These are phyloP conservation scores for Xylaria venustula DNA, from an alignment of 495 filamentous ascomycete species.

Conservation along the genomic window DNA sequence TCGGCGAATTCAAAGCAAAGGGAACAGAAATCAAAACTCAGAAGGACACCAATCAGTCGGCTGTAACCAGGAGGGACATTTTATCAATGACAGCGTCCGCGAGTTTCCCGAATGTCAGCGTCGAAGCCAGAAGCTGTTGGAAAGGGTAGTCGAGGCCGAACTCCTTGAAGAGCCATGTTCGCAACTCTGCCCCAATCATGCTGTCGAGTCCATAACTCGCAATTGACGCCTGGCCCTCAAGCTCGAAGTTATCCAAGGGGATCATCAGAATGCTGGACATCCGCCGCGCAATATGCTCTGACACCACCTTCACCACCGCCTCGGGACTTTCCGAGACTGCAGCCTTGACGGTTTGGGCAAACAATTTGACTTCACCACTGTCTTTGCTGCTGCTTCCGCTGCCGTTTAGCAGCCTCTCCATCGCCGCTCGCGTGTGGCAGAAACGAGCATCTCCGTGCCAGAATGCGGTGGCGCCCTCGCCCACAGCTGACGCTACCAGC, in stretches of 20 bases:
- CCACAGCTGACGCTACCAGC: constrained; percentile 11
- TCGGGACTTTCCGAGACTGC: constrained; percentile 5
- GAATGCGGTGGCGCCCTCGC: constrained; percentile 11
- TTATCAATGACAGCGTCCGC: neutral
- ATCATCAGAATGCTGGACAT: constrained; percentile 32
- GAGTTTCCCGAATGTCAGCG: constrained; percentile 6
- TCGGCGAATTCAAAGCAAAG: too few species aligned
- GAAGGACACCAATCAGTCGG: neutral
- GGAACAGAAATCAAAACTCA: too few species aligned
- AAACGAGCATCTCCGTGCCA: constrained; percentile 19
- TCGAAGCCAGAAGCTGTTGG: constrained; percentile 25
- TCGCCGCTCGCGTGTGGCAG: constrained; percentile 1
- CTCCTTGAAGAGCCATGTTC: constrained; percentile 43
- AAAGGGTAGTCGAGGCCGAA: constrained; percentile 38
- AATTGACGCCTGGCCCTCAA: constrained; percentile 21
- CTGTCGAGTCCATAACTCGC: constrained; percentile 42
- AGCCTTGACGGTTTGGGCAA: neutral
- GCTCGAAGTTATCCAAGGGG: constrained; percentile 15
- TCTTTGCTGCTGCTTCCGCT: neutral
- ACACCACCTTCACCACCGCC: constrained; percentile 2
- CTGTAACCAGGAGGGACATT: neutral
- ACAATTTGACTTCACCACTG: neutral
- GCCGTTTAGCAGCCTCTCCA: constrained; percentile 2
- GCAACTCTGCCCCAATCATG: constrained; percentile 44
- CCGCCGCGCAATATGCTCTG: constrained; percentile 23